These are phyloP conservation scores for Heterobasidion irregulare DNA, from an alignment of 1,284 basidiomycete genomes.

Conservation along the genomic window DNA sequence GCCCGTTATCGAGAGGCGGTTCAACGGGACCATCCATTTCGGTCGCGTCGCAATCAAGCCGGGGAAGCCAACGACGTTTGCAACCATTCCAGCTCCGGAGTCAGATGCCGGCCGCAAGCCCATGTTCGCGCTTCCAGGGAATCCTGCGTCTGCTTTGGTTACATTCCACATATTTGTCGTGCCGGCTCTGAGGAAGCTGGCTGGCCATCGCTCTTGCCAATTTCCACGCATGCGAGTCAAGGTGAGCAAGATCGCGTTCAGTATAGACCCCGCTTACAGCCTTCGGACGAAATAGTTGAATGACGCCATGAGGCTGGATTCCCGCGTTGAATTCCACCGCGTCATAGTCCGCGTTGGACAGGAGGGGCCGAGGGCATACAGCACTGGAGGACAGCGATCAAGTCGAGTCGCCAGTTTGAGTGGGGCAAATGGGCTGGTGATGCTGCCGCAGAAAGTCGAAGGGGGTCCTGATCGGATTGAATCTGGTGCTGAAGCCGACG, in stretches of 20 bases:
- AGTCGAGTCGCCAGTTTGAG: conserved; percentile 71
- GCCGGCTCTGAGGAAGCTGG: conserved; percentile 68
- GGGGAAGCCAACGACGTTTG: conserved; percentile 84
- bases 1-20: conserved; percentile 76
- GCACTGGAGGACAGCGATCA: conserved; percentile 81
- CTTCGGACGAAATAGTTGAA: conserved; percentile 32
- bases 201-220: conserved; percentile 58
- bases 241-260: conserved; percentile 28
- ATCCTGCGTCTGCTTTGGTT: conserved; percentile 85
- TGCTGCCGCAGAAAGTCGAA: conserved; percentile 45
- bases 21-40: conserved; percentile 72
- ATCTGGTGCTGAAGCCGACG: conserved; percentile 44
- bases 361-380: conserved; percentile 53
- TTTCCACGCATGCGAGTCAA: conserved; percentile 60
- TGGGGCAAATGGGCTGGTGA: conserved; percentile 70
- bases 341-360: conserved; percentile 46
- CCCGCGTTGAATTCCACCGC: conserved; percentile 78
- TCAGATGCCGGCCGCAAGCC: conserved; percentile 35
- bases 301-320: conserved; percentile 57
- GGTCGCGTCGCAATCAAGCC: conserved; percentile 68
- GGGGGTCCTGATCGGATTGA: conserved; percentile 33
- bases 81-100: conserved; percentile 60
- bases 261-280: neutral
- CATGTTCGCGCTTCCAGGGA: conserved; percentile 81
- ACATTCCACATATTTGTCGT: conserved; percentile 83